Evolutionary conservation across 352 stramenopile genomes (phyloP), one percentile per base, ranked within the genome.

Genomic region (Phytopythium cucurbitacearum): DNA sequence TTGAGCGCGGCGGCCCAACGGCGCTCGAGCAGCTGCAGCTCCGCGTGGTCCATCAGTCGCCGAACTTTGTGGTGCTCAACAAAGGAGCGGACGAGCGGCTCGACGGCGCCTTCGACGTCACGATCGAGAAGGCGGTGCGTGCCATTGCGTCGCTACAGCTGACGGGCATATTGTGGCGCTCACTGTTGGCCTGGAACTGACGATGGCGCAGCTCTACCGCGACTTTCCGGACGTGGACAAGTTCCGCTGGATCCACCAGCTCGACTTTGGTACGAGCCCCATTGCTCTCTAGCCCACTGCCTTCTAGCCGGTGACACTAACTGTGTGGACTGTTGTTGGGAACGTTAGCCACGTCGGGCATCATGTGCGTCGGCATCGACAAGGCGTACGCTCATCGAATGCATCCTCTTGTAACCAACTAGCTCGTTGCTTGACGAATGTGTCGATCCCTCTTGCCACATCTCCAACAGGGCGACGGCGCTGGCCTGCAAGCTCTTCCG

Each of bases 201-300:
- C 8, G 8, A 6, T 53, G 36, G 8, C 54, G 38, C 59, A 91
- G 66, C 58, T 96, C 38, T 57, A 78, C 40, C 69, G 83, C 7
- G 74, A 92, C 49, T 91, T 77, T 50, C 80, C 80, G 21, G 67
- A 89, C n/a, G 69, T 91, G 11, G 53, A 66, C 6, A 91, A 95
- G 56, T 91, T 94, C 44, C 82, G 85, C 21, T 95, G 85, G 87
- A 89, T 96, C 53, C 87, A 96, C 56, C 85, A 96, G 65, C 71
- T 96, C 21, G 87, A 96, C 64, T 96, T 95, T 67, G 76, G 79
- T 90, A 67, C 21, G 43, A 5, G 43, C 9, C 10, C 32, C 8
- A 28, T 45, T 33, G 40, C 5, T 16, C 15, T 16, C 16, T 12
- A 28, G 21, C 9, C 16, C 10, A n/a, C 42, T 43, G 34, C 21